Conservation (phyloP, 441 rosid species). For the Capsella rubella region DNA sequence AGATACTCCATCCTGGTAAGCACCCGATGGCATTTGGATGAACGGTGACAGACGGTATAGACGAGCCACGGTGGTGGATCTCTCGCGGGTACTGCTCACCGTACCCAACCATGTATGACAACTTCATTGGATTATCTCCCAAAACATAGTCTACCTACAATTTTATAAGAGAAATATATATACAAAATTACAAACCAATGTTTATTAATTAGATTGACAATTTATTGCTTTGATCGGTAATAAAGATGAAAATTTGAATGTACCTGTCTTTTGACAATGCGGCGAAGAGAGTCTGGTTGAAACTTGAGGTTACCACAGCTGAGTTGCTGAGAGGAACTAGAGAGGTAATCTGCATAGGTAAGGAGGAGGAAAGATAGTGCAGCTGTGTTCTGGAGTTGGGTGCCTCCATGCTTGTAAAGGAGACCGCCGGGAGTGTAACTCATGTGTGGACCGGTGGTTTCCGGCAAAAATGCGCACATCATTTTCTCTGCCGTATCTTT, state of each 20-base stretch:
- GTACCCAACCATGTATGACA: conserved; percentile 92
- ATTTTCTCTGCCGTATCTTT: conserved; percentile 74
- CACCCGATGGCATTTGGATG: conserved; percentile 67
- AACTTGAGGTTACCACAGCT: conserved; percentile 47
- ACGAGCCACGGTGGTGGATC: conserved; percentile 93
- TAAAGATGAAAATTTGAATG: too few species aligned
- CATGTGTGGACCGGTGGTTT: conserved; percentile 66
- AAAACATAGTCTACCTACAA: conserved; percentile 79
- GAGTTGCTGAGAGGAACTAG: conserved; percentile 52
- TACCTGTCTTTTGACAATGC: conserved; percentile 71
- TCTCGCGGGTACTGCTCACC: conserved; percentile 65
- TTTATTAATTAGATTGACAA: too few species aligned
- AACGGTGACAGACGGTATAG: conserved; percentile 61
- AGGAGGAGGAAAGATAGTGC: conserved; percentile 74
- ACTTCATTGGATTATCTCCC: conserved; percentile 78
- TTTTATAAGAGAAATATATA: conserved; percentile 36
- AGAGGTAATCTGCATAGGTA: conserved; percentile 77
- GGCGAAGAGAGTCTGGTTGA: conserved; percentile 63
- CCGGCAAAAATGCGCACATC: conserved; percentile 77
- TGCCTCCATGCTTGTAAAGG: conserved; percentile 66
- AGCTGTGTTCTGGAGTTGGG: conserved; percentile 84
- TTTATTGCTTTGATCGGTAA: too few species aligned
- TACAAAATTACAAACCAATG: not conserved
- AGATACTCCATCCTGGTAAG: conserved; percentile 61
- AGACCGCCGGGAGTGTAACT: conserved; percentile 86